Percentiles rank a stretch among this genome's conserved stretches.
Conservation (phyloP, 2,329 filamentous ascomycete genomes). For the Verticillium alfalfae region DNA sequence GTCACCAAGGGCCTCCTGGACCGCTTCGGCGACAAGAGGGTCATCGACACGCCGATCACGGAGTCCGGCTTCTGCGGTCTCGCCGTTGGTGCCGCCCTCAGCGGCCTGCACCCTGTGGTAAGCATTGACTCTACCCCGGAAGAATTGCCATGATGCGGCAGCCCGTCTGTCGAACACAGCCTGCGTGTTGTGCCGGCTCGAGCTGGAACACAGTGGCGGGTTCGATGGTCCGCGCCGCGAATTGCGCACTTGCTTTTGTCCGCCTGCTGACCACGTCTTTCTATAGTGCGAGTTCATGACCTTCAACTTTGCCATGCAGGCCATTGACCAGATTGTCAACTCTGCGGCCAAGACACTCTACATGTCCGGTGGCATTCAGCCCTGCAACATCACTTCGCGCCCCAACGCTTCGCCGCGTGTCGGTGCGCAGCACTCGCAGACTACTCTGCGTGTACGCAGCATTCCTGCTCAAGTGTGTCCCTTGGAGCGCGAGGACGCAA, state of each 20-base stretch:
- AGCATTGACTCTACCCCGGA: slow-evolving; percentile 30
- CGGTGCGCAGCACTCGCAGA: slow-evolving; percentile 98
- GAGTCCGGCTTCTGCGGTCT: slow-evolving; percentile 94
- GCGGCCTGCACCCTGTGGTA: slow-evolving; percentile 89
- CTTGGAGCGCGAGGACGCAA: slow-evolving; percentile 99
- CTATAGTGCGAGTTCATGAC: slow-evolving; percentile 98
- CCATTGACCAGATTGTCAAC: slow-evolving; percentile 99
- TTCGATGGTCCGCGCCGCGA: neutral
- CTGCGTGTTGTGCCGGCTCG: neutral
- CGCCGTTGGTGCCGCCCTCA: slow-evolving; percentile 89
- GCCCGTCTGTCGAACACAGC: neutral
- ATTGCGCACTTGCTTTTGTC: slow-evolving; percentile 3
- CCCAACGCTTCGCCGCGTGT: slow-evolving; percentile 98
- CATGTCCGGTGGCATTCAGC: slow-evolving; percentile 99
- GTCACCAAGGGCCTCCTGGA: slow-evolving; percentile 97
- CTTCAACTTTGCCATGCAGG: slow-evolving; percentile 99
- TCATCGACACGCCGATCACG: slow-evolving; percentile 98
- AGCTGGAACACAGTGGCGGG: neutral
- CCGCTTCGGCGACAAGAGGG: slow-evolving; percentile 92
- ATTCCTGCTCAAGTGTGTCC: slow-evolving; percentile 98
- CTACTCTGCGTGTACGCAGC: slow-evolving; percentile 96
- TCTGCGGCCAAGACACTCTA: slow-evolving; percentile 98
- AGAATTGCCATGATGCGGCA: neutral
- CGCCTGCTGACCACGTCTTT: neutral
- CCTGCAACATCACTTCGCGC: slow-evolving; percentile 99